Evolutionary conservation across 2,329 filamentous ascomycete genomes (phyloP).

Genomic region (Arthrinium phaeospermum): DNA sequence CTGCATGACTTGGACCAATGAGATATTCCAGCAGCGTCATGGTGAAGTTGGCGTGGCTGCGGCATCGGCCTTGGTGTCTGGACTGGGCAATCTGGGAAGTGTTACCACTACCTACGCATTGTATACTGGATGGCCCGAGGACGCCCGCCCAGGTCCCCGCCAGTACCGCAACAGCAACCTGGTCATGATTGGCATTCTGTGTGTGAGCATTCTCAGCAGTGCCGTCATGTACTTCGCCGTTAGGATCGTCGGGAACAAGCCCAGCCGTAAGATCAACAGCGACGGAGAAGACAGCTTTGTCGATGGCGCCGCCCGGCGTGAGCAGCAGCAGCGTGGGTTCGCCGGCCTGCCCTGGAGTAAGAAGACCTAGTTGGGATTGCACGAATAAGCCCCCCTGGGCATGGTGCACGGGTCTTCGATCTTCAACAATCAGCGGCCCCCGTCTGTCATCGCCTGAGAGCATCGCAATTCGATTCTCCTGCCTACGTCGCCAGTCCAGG

Average conservation of each 20-base stretch:
- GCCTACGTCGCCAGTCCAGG: not conserved
- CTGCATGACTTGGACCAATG: constrained; percentile 91
- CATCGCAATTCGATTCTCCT: constrained; percentile 26
- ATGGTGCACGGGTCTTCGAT: not conserved
- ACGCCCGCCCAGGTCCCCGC: constrained; percentile 69
- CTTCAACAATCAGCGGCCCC: constrained; percentile 7
- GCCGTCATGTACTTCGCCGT: constrained; percentile 72
- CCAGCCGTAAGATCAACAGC: constrained; percentile 51
- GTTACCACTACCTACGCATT: constrained; percentile 88
- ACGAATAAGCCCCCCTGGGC: not conserved
- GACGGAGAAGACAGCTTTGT: constrained; percentile 51
- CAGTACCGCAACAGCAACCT: constrained; percentile 85
- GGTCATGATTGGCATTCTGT: constrained; percentile 86
- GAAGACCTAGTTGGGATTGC: constrained; percentile 30
- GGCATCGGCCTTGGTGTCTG: constrained; percentile 83
- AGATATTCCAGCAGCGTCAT: constrained; percentile 88
- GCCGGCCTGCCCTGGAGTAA: constrained; percentile 47
- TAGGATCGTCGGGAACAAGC: constrained; percentile 60
- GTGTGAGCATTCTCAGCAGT: constrained; percentile 76
- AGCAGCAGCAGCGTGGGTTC: constrained; percentile 64
- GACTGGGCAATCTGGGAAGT: constrained; percentile 84
- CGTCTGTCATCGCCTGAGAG: not conserved
- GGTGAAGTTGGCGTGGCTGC: constrained; percentile 91
- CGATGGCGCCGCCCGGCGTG: constrained; percentile 66
- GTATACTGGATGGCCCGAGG: constrained; percentile 84